Conservation (phyloP, 768 basidiomycete genomes). For the Lyophyllum decastes region DNA sequence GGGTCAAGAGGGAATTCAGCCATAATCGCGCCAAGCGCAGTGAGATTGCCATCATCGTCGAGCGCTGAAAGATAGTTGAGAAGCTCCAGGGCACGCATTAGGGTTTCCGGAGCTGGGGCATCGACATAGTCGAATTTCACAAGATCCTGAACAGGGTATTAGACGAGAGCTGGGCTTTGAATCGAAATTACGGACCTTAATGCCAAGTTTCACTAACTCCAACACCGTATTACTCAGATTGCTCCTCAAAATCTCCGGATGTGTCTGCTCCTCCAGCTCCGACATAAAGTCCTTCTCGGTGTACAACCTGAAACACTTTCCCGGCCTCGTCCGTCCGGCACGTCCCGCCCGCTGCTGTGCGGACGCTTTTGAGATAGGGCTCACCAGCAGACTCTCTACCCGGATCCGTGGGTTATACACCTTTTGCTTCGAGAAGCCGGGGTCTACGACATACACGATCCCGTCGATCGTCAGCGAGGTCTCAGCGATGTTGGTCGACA, state of each 20-base stretch:
- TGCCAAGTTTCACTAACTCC: slow-evolving; percentile 91
- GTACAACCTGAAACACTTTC: slow-evolving; percentile 96
- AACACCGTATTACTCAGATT: slow-evolving; percentile 93
- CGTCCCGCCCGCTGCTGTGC: slow-evolving; percentile 96
- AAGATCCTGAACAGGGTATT: slow-evolving; percentile 57
- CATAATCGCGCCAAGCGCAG: slow-evolving; percentile 86
- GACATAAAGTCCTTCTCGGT: slow-evolving; percentile 97
- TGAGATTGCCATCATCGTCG: slow-evolving; percentile 92
- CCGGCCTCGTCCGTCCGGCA: slow-evolving; percentile 93
- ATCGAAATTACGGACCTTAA: slow-evolving; percentile 55
- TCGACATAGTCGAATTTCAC: slow-evolving; percentile 90
- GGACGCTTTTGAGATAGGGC: slow-evolving; percentile 95
- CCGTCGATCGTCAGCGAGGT: slow-evolving; percentile 98
- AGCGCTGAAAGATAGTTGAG: slow-evolving; percentile 91
- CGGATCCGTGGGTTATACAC: slow-evolving; percentile 98
- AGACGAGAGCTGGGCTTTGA: neutral
- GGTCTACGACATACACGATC: slow-evolving; percentile 99
- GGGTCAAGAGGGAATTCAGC: slow-evolving; percentile 99
- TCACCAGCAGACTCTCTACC: slow-evolving; percentile 90
- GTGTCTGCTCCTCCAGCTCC: slow-evolving; percentile 95
- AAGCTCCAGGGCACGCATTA: slow-evolving; percentile 95
- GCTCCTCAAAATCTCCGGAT: slow-evolving; percentile 92
- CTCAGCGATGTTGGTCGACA: slow-evolving; percentile 97
- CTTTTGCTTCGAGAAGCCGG: slow-evolving; percentile 97
- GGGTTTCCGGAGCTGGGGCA: slow-evolving; percentile 92